Percentiles rank a stretch among this genome's conserved stretches.
phyloP scores from a whole-genome alignment of 768 basidiomycete species.

The Scleroderma bovista region DNA sequence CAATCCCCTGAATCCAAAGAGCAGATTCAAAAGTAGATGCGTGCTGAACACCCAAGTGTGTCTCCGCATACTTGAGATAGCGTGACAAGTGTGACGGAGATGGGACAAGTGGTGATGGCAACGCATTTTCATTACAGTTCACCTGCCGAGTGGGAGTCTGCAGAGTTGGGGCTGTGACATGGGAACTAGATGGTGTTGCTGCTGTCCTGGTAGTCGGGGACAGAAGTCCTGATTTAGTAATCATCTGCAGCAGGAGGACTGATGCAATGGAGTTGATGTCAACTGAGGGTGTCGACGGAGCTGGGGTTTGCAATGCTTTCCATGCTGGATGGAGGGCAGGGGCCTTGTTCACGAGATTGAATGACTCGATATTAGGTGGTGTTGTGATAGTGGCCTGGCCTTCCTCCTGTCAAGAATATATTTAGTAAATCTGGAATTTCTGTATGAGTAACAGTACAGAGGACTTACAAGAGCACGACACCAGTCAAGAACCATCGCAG shows the following conservation, averaged over 20 bases:
- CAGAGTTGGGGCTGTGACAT: neutral
- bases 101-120: neutral
- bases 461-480: neutral
- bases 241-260: slow-evolving; percentile 3
- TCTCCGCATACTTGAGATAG: slow-evolving; percentile 5
- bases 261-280: slow-evolving; percentile 3
- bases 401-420: no score
- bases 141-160: neutral
- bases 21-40: no score
- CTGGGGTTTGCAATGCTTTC: neutral
- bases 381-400: neutral
- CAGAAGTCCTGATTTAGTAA: neutral
- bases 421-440: no score
- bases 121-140: neutral
- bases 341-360: slow-evolving; percentile 1
- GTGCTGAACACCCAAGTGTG: neutral
- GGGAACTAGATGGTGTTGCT: neutral
- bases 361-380: slow-evolving; percentile 2
- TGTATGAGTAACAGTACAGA: no score
- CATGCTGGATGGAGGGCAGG: neutral
- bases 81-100: neutral
- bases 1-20: no score
- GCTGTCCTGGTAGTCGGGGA: no score
- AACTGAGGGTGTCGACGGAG: neutral
- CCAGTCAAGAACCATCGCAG: no score